Evolutionary conservation across 2,329 filamentous ascomycete genomes (phyloP).

Genomic region (Cladosporium oxysporum): DNA sequence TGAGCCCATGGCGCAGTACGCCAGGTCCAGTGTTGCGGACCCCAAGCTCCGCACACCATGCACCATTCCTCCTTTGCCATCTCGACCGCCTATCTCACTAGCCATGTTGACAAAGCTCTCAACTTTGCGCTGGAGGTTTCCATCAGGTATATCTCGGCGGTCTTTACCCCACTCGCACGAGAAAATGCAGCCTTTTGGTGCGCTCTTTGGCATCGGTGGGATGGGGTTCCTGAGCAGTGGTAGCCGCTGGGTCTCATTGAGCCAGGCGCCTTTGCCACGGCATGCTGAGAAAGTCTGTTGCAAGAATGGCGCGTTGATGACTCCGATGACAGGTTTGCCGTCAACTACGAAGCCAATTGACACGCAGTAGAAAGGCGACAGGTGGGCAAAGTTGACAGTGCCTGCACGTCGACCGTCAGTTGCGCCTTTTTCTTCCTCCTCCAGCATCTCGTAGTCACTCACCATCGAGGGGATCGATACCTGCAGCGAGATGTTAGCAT

Average conservation of each 20-base stretch:
- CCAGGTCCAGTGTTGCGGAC: slow-evolving; percentile 72
- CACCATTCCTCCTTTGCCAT: slow-evolving; percentile 74
- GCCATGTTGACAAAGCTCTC: slow-evolving; percentile 77
- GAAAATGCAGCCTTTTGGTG: slow-evolving; percentile 70
- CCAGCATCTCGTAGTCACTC: slow-evolving; percentile 12
- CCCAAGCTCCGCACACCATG: slow-evolving; percentile 73
- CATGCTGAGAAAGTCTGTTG: slow-evolving; percentile 70
- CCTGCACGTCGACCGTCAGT: slow-evolving; percentile 37
- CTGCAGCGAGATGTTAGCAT: background rate
- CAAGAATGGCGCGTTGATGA: slow-evolving; percentile 72
- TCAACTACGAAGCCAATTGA: slow-evolving; percentile 69
- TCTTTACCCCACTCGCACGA: slow-evolving; percentile 82
- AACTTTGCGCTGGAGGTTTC: slow-evolving; percentile 71
- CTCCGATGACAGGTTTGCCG: slow-evolving; percentile 64
- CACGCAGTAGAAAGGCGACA: slow-evolving; percentile 80
- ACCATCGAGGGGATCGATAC: slow-evolving; percentile 73
- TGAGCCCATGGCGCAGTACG: slow-evolving; percentile 70
- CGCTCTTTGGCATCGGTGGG: slow-evolving; percentile 62
- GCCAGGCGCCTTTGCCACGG: slow-evolving; percentile 65
- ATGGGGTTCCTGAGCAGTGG: slow-evolving; percentile 65
- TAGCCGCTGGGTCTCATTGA: slow-evolving; percentile 64
- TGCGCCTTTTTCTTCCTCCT: background rate
- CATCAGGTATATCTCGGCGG: slow-evolving; percentile 63
- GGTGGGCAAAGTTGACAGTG: slow-evolving; percentile 78
- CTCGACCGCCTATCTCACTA: slow-evolving; percentile 61